Evolutionary conservation across 495 filamentous ascomycete species (phyloP).

Genomic region (Penicillium canariense): DNA sequence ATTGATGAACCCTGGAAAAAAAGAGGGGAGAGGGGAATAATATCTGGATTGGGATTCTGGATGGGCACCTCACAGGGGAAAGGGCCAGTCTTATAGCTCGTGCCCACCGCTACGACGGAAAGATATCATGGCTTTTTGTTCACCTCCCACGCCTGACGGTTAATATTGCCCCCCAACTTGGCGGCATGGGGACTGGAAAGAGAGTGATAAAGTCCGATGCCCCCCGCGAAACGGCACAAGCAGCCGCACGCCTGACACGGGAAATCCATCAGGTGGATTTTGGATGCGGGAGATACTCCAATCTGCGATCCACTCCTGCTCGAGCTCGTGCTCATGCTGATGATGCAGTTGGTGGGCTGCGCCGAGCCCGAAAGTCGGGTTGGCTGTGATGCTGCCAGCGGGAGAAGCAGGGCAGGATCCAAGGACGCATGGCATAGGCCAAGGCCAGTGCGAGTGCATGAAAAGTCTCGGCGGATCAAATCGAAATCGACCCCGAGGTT

Average conservation of each 20-base stretch:
- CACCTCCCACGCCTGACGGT: not conserved
- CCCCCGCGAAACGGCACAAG: not conserved
- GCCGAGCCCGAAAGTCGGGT: slow-evolving; percentile 1
- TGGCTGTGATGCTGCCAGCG: not conserved
- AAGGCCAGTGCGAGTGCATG: slow-evolving; percentile 1
- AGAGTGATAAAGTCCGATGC: not conserved
- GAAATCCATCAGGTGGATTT: slow-evolving; percentile 10
- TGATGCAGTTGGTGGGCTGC: not conserved
- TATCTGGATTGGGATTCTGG: not conserved
- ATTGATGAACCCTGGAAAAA: not conserved
- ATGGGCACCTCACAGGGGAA: not conserved
- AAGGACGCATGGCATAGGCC: slow-evolving; percentile 2
- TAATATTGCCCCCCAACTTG: slow-evolving; percentile 1
- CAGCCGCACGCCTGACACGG: slow-evolving; percentile 10
- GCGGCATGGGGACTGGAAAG: not conserved
- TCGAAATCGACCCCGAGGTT: not conserved
- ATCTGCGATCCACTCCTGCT: slow-evolving; percentile 1
- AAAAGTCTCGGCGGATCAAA: slow-evolving; percentile 6
- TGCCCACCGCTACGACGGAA: slow-evolving; percentile 5
- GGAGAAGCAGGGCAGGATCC: slow-evolving; percentile 2
- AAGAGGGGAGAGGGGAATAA: not conserved
- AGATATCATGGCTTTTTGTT: not conserved
- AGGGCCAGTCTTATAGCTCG: slow-evolving; percentile 7
- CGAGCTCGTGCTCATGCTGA: not conserved
- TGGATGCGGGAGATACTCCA: slow-evolving; percentile 2